Evolutionary conservation across 257 asterid genomes (phyloP).

Genomic region (Salvia hispanica): DNA sequence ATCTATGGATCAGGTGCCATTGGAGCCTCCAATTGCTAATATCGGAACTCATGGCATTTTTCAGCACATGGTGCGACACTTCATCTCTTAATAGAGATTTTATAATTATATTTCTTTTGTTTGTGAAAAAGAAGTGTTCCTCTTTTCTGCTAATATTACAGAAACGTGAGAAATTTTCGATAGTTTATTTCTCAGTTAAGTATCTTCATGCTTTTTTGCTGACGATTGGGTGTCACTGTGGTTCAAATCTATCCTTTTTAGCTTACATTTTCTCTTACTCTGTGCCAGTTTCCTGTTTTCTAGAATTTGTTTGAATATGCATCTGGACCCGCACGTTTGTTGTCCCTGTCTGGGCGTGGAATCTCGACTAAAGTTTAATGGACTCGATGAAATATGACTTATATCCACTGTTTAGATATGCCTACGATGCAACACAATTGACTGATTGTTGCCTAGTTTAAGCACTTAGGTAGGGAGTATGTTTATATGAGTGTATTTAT

Average conservation of each 20-base stretch:
- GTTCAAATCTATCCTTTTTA: conserved; percentile 1
- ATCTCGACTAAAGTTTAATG: conserved; percentile 9
- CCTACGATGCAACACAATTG: background rate
- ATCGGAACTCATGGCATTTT: conserved; percentile 54
- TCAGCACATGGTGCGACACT: conserved; percentile 63
- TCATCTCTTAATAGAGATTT: conserved; percentile 33
- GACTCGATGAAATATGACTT: conserved; percentile 1
- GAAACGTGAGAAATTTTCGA: conserved; percentile 12
- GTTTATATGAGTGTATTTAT: background rate
- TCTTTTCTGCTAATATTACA: conserved; percentile 2
- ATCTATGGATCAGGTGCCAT: conserved; percentile 53
- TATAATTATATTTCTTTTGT: conserved; percentile 1
- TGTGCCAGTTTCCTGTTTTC: background rate
- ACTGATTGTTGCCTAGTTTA: background rate
- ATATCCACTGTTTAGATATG: background rate
- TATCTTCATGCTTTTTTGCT: background rate
- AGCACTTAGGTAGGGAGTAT: background rate
- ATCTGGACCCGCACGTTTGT: background rate
- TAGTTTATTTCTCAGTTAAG: conserved; percentile 6
- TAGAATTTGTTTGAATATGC: conserved; percentile 4
- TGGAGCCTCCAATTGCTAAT: conserved; percentile 57
- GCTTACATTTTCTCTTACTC: background rate
- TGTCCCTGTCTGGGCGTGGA: conserved; percentile 10
- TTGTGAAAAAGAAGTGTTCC: background rate
- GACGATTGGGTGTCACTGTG: conserved; percentile 4